Evolutionary conservation across 2,329 filamentous ascomycete species (phyloP).

Genomic region (Trichoderma atrobrunneum): DNA sequence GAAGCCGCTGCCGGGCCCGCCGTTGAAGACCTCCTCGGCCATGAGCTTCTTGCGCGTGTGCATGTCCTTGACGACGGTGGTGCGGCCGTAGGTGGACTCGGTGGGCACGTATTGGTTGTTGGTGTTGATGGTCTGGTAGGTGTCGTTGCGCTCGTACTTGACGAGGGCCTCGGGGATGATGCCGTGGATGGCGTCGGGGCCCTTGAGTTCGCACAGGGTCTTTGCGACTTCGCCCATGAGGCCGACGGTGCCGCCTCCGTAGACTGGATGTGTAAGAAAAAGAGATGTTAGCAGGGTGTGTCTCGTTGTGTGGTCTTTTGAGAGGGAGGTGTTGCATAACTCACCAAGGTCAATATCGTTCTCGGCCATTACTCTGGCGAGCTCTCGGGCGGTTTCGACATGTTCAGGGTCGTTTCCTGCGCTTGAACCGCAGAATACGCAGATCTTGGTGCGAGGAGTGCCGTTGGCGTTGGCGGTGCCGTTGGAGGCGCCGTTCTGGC

Average conservation of each 20-base stretch:
- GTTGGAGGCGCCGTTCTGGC: conserved; percentile 26
- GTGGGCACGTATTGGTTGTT: conserved; percentile 59
- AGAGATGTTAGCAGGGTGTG: neutral
- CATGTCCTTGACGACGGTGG: conserved; percentile 92
- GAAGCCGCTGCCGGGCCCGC: conserved; percentile 82
- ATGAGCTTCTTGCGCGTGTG: conserved; percentile 93
- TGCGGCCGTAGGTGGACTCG: conserved; percentile 69
- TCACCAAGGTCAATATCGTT: conserved; percentile 73
- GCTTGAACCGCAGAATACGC: conserved; percentile 90
- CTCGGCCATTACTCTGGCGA: conserved; percentile 71
- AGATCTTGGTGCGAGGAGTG: conserved; percentile 63
- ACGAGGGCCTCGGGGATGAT: conserved; percentile 88
- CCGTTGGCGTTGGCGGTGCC: conserved; percentile 20
- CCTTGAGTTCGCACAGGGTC: conserved; percentile 78
- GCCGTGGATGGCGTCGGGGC: conserved; percentile 81
- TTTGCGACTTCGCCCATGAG: conserved; percentile 94
- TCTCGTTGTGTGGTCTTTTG: too few species aligned
- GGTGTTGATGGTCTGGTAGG: conserved; percentile 45
- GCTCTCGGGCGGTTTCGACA: conserved; percentile 70
- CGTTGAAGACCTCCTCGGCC: conserved; percentile 80
- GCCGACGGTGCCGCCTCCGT: conserved; percentile 90
- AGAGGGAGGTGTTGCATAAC: conserved; percentile 23
- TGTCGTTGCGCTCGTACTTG: conserved; percentile 67
- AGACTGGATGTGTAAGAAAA: conserved; percentile 54
- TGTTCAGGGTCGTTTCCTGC: conserved; percentile 71